A percentile compares a stretch with the other conserved stretches of the same genome.
Conservation (phyloP, 495 filamentous ascomycete species). For the Penicillium crystallinum region DNA sequence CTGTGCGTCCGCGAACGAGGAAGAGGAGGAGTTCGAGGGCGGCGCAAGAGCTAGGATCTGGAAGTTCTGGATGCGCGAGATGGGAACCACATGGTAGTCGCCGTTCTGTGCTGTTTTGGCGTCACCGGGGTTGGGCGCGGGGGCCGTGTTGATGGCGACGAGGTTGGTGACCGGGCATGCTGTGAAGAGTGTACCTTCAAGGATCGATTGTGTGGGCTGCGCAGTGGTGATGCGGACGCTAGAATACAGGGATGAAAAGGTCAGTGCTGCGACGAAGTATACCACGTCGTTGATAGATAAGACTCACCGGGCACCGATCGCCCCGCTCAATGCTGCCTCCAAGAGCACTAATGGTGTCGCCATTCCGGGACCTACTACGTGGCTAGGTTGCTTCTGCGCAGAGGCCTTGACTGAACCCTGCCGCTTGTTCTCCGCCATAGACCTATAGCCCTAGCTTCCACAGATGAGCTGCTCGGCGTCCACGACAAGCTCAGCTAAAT, state of each 20-base stretch:
- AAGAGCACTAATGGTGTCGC: constrained; percentile 40
- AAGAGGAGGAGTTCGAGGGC: constrained; percentile 44
- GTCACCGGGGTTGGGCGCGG: constrained; percentile 30
- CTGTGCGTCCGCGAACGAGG: constrained; percentile 39
- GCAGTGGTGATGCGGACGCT: constrained; percentile 60
- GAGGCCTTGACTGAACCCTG: constrained; percentile 40
- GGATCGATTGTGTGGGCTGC: constrained; percentile 41
- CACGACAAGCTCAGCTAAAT: neutral
- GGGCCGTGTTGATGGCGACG: constrained; percentile 53
- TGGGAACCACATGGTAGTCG: constrained; percentile 60
- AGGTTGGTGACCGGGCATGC: constrained; percentile 61
- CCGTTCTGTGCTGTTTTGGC: constrained; percentile 40
- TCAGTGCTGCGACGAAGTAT: neutral
- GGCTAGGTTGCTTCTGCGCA: constrained; percentile 22
- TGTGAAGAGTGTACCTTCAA: constrained; percentile 65
- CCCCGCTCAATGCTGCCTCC: constrained; percentile 45
- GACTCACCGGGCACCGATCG: constrained; percentile 49
- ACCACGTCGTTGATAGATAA: neutral
- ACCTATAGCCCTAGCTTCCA: constrained; percentile 3
- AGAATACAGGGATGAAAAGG: constrained; percentile 2
- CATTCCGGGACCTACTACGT: constrained; percentile 28
- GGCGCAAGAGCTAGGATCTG: constrained; percentile 54
- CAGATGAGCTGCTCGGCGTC: neutral
- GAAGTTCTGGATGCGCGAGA: constrained; percentile 59
- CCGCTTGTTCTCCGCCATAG: constrained; percentile 45